Evolutionary conservation across 345 rosid species (phyloP), one percentile per base, ranked within the genome.

Genomic region (Bruguiera parviflora): DNA sequence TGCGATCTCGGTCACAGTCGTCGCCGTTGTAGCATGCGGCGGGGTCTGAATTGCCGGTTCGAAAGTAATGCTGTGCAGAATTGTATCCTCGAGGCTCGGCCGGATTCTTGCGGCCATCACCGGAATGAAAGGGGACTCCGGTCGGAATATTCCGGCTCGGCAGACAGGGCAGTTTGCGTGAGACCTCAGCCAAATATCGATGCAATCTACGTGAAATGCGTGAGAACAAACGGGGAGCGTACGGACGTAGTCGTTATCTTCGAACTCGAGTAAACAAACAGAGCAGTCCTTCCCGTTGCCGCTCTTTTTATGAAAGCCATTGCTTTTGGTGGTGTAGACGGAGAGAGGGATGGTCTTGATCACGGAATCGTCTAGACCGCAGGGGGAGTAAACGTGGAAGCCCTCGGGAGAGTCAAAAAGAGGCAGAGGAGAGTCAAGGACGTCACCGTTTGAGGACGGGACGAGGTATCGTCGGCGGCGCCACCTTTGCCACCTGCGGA

Each of bases 91-190:
- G 55, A 93, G 65, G 69, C 89, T 88, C 9, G 97, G 97, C 58
- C 96, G 86, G 63, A 91, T 86, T 64, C 97, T 80, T 5, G 98
- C 87, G 19, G 98, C 97, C 98, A 93, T 93, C 8, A 93, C 46
- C 0, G 98, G 96, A 1, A 85, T 71, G 37, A 93, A 91, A n/a
- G 91, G 96, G 6, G 91, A 83, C 4, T 84, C 83, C 13, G 85
- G 68, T 7, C 83, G 77, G 65, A 88, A 82, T 31, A 93, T 85
- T 51, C 91, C 87, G 20, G 96, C 89, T 19, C 98, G 89, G 70
- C 98, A 93, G 32, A 93, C 77, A 1, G 98, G 98, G 72, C 98
- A 93, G 72, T 88, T 93, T 37, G 96, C 96, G 67, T 93, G 98
- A 25, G 96, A 89, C 43, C 92, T 83, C 6, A 93, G 77, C 98